Evolutionary conservation across 352 stramenopile genomes (phyloP).

Genomic region (Aphanomyces cochlioides): DNA sequence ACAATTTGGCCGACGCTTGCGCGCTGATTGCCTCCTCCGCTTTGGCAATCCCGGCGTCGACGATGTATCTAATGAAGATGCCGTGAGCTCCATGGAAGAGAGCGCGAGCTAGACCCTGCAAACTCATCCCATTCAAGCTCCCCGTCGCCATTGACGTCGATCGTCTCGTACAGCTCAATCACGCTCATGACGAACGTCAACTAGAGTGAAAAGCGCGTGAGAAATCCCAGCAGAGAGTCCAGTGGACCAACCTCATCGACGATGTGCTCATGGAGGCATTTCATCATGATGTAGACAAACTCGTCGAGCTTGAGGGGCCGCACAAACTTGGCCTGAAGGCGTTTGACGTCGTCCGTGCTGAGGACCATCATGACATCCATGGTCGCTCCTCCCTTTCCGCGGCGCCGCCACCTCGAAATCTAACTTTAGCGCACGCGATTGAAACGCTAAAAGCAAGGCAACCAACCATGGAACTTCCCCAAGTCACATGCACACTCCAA

Average conservation of each 20-base stretch:
- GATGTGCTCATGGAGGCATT: conserved; percentile 61
- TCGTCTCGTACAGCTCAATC: conserved; percentile 86
- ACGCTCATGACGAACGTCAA: conserved; percentile 80
- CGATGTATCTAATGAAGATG: conserved; percentile 13
- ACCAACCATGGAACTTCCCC: no score
- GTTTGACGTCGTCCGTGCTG: conserved; percentile 68
- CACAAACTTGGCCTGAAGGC: conserved; percentile 52
- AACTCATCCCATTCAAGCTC: conserved; percentile 90
- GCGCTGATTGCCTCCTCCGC: conserved; percentile 19
- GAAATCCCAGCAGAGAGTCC: neutral
- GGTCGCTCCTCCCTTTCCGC: conserved; percentile 2
- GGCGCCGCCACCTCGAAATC: no score
- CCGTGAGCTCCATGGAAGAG: conserved; percentile 41
- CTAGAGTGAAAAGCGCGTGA: conserved; percentile 26
- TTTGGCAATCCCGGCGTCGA: conserved; percentile 26
- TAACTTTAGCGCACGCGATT: no score
- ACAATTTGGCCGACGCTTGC: conserved; percentile 14
- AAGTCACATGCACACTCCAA: no score
- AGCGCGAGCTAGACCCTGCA: conserved; percentile 38
- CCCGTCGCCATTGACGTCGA: conserved; percentile 87
- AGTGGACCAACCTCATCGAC: conserved; percentile 38
- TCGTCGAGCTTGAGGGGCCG: conserved; percentile 50
- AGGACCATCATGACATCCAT: conserved; percentile 88
- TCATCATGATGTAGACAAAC: conserved; percentile 71
- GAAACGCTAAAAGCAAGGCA: no score